Evolutionary conservation across 208 protist genomes (phyloP).

Genomic region (Angomonas deanei): DNA sequence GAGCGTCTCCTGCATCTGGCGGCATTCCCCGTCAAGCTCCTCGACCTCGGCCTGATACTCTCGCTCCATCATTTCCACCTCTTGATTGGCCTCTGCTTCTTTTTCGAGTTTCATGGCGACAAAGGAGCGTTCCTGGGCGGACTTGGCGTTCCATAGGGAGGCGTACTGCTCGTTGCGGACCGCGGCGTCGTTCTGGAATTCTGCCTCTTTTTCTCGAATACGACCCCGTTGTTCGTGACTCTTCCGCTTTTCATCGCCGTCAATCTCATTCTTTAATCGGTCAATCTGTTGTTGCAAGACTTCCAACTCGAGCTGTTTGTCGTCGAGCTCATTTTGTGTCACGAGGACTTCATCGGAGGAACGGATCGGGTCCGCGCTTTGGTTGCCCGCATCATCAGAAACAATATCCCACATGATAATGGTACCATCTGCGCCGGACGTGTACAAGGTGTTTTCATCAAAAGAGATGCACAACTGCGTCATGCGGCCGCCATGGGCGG

Average conservation of each 20-base stretch:
- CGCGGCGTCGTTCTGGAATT: constrained; percentile 79
- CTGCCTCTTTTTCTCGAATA: constrained; percentile 86
- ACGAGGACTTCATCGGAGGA: constrained; percentile 91
- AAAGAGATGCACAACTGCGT: constrained; percentile 82
- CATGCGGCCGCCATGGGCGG: constrained; percentile 69
- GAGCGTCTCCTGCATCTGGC: constrained; percentile 53
- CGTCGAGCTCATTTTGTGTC: constrained; percentile 91
- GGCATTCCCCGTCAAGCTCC: constrained; percentile 68
- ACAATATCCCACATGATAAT: constrained; percentile 84
- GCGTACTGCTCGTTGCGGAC: constrained; percentile 71
- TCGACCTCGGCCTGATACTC: constrained; percentile 87
- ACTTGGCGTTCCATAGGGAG: constrained; percentile 72
- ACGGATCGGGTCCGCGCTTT: constrained; percentile 11
- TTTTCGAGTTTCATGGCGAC: constrained; percentile 82
- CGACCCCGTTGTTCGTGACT: constrained; percentile 90
- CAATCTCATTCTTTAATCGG: constrained; percentile 90
- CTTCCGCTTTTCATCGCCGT: constrained; percentile 92
- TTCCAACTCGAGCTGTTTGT: constrained; percentile 75
- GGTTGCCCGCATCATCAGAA: constrained; percentile 64
- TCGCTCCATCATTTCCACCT: constrained; percentile 73
- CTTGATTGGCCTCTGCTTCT: constrained; percentile 55
- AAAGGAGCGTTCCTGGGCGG: constrained; percentile 90
- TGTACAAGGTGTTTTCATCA: constrained; percentile 91
- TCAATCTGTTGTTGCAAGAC: constrained; percentile 85
- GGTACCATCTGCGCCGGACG: constrained; percentile 82